Evolutionary conservation across 257 asterid genomes (phyloP).

Genomic region (Lycium barbarum): DNA sequence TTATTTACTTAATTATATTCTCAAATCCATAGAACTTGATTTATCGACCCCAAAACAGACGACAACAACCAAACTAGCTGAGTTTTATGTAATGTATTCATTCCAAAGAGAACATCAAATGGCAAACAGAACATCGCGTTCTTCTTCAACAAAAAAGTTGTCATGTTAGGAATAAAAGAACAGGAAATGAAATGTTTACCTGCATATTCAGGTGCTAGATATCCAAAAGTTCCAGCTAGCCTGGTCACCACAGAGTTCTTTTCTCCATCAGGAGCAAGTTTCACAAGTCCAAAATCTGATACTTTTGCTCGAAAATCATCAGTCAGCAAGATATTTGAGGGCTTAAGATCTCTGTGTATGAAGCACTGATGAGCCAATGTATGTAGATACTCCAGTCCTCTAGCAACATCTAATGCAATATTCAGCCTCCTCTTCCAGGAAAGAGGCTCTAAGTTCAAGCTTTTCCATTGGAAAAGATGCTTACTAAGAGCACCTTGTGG

Average conservation of each 20-base stretch:
- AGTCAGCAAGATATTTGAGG: slow-evolving; percentile 81
- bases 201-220: slow-evolving; percentile 92
- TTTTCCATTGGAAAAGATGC: slow-evolving; percentile 87
- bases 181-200: slow-evolving; percentile 49
- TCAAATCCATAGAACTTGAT: neutral
- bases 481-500: slow-evolving; percentile 85
- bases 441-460: slow-evolving; percentile 69
- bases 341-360: slow-evolving; percentile 84
- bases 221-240: slow-evolving; percentile 92
- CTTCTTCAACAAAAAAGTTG: neutral
- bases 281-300: slow-evolving; percentile 92
- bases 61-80: neutral
- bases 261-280: slow-evolving; percentile 86
- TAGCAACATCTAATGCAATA: slow-evolving; percentile 87
- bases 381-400: slow-evolving; percentile 89
- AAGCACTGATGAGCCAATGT: slow-evolving; percentile 79
- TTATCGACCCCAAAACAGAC: slow-evolving; percentile 4
- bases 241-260: slow-evolving; percentile 73
- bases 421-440: slow-evolving; percentile 89
- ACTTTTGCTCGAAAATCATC: slow-evolving; percentile 87
- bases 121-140: neutral
- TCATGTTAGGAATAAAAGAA: neutral
- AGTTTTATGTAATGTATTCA: neutral
- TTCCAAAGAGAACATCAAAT: slow-evolving; percentile 8
- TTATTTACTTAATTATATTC: neutral